These are phyloP conservation scores for Amanita rubescens DNA, from an alignment of 768 basidiomycete species.

Conservation along the genomic window DNA sequence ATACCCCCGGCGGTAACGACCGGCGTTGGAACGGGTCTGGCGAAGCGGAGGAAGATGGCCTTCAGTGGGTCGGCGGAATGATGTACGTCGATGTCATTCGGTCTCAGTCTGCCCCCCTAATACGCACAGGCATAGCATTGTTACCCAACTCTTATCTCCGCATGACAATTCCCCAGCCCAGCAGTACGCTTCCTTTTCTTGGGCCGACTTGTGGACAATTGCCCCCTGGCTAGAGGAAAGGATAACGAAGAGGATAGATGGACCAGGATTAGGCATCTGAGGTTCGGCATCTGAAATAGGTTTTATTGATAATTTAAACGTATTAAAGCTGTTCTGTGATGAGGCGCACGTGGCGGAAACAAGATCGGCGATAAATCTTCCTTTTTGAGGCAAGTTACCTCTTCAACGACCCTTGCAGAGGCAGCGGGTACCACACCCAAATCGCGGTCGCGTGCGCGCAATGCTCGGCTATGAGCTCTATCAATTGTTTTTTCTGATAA, in stretches of 20 bases:
- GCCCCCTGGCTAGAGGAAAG: constrained; percentile 75
- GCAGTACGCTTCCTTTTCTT: constrained; percentile 65
- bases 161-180: constrained; percentile 31
- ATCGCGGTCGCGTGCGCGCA: no score
- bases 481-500: constrained; percentile 2
- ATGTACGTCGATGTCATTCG: constrained; percentile 37
- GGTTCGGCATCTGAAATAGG: constrained; percentile 1
- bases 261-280: constrained; percentile 62
- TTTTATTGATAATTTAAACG: background rate
- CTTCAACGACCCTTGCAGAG: background rate
- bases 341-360: background rate
- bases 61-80: constrained; percentile 66
- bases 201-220: constrained; percentile 61
- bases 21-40: constrained; percentile 50
- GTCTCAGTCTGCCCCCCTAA: constrained; percentile 4
- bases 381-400: background rate
- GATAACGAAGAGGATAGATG: constrained; percentile 58
- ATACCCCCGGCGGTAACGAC: constrained; percentile 64
- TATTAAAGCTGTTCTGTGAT: background rate
- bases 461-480: no score
- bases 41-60: constrained; percentile 48
- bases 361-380: constrained; percentile 5
- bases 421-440: no score
- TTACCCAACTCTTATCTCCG: constrained; percentile 48
- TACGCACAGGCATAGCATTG: constrained; percentile 37